Evolutionary conservation across 768 basidiomycete species (phyloP).

Genomic region (Cyclocybe aegerita): DNA sequence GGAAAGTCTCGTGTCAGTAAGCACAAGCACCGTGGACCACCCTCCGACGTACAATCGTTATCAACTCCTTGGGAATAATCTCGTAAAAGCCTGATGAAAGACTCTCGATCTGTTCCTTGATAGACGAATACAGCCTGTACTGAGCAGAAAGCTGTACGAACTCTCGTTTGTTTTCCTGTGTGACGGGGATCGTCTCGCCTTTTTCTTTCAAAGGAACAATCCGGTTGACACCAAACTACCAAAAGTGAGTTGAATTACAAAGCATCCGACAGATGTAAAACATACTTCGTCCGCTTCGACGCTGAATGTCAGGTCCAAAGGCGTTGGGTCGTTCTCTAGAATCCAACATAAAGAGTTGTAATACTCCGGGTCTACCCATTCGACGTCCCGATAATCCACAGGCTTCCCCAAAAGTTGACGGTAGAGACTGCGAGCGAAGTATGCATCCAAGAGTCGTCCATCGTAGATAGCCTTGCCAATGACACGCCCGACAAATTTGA

Average conservation of each 20-base stretch:
- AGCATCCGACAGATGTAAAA: slow-evolving; percentile 13
- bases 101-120: slow-evolving; percentile 93
- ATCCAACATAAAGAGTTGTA: slow-evolving; percentile 99
- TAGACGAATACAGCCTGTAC: slow-evolving; percentile 89
- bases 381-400: slow-evolving; percentile 94
- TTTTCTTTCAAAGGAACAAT: slow-evolving; percentile 85
- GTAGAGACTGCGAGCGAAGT: slow-evolving; percentile 96
- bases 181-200: slow-evolving; percentile 83
- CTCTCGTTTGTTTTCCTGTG: slow-evolving; percentile 95
- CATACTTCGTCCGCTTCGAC: slow-evolving; percentile 92
- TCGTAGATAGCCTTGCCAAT: slow-evolving; percentile 99
- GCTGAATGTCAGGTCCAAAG: slow-evolving; percentile 88
- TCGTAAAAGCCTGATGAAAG: slow-evolving; percentile 93
- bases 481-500: slow-evolving; percentile 97
- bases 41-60: slow-evolving; percentile 72
- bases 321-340: slow-evolving; percentile 89
- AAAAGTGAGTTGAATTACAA: slow-evolving; percentile 8
- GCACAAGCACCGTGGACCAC: not conserved
- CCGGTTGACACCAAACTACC: slow-evolving; percentile 86
- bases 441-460: slow-evolving; percentile 92
- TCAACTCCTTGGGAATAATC: slow-evolving; percentile 94
- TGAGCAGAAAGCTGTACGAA: slow-evolving; percentile 96
- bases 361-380: slow-evolving; percentile 98
- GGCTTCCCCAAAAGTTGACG: slow-evolving; percentile 92
- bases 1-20: slow-evolving; percentile 9